Conservation (phyloP, 495 filamentous ascomycete genomes). For the Podospora pseudopauciseta region DNA sequence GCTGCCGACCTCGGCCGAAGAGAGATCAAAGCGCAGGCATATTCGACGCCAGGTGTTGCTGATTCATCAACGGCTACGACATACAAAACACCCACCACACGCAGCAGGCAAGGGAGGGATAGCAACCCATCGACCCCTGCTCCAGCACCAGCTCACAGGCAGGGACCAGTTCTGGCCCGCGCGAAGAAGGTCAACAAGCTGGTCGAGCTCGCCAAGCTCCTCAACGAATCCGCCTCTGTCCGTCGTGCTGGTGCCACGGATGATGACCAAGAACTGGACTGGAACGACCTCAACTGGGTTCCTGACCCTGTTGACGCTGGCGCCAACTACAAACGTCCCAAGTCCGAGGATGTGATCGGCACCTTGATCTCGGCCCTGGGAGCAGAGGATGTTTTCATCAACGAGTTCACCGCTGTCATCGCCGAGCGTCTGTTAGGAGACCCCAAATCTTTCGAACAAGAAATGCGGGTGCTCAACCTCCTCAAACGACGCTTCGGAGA, state of each 20-base stretch:
- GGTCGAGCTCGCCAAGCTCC: slow-evolving; percentile 70
- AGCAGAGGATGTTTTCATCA: slow-evolving; percentile 83
- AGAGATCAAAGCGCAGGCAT: background rate
- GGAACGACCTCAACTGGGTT: slow-evolving; percentile 85
- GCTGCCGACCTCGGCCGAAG: background rate
- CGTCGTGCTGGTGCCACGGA: slow-evolving; percentile 36
- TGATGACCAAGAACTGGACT: slow-evolving; percentile 71
- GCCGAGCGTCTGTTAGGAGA: slow-evolving; percentile 75
- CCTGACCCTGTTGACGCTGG: slow-evolving; percentile 92
- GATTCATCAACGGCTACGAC: background rate
- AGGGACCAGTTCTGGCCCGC: too few relatives aligned
- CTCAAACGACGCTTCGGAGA: slow-evolving; percentile 89
- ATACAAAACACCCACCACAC: background rate
- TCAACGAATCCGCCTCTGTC: slow-evolving; percentile 58
- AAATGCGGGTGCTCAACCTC: slow-evolving; percentile 72
- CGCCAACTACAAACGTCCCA: slow-evolving; percentile 84
- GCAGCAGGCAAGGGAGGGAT: background rate
- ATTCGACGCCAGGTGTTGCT: background rate
- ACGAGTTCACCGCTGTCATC: slow-evolving; percentile 83
- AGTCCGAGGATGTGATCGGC: slow-evolving; percentile 85
- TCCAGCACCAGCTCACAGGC: background rate
- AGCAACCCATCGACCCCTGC: background rate
- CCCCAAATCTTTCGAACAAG: slow-evolving; percentile 68
- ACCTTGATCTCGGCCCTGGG: slow-evolving; percentile 85
- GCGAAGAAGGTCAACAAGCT: slow-evolving; percentile 39